A percentile compares a stretch with the other conserved stretches of the same genome.
Conservation (phyloP, 345 rosid genomes). For the Eucalyptus fibrosa region DNA sequence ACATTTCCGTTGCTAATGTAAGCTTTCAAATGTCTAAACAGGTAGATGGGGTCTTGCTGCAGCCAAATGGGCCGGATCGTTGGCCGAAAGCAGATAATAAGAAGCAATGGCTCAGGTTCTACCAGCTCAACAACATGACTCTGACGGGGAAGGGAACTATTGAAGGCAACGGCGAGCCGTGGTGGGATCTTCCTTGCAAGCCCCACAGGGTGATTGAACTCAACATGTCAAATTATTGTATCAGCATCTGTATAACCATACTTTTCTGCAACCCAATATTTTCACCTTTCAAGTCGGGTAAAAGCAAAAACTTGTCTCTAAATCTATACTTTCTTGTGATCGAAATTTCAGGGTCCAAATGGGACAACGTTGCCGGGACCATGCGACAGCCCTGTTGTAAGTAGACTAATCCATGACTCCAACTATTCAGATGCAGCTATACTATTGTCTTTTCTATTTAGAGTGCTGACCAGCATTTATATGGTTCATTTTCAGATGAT, state of each 20-base stretch:
- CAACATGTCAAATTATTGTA: neutral
- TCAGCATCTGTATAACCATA: neutral
- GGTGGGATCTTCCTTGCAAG: slow-evolving; percentile 99
- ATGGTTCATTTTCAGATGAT: slow-evolving; percentile 39
- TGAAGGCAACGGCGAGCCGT: slow-evolving; percentile 92
- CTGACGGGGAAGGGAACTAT: slow-evolving; percentile 71
- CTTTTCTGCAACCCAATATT: neutral
- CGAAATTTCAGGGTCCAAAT: slow-evolving; percentile 46
- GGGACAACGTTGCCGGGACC: slow-evolving; percentile 52
- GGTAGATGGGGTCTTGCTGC: slow-evolving; percentile 78
- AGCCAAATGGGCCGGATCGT: slow-evolving; percentile 81
- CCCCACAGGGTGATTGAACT: slow-evolving; percentile 70
- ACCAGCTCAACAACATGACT: slow-evolving; percentile 45
- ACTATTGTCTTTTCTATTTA: neutral
- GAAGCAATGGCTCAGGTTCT: slow-evolving; percentile 89
- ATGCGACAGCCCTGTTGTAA: slow-evolving; percentile 84
- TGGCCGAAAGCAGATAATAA: slow-evolving; percentile 79
- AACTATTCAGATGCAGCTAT: neutral
- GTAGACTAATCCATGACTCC: neutral
- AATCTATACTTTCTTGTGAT: neutral
- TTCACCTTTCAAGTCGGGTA: neutral
- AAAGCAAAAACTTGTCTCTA: neutral
- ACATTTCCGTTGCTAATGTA: neutral
- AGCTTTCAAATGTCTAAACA: neutral
- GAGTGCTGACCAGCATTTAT: neutral